Evolutionary conservation across 768 basidiomycete genomes (phyloP).

Genomic region (Saitozyma sp.): DNA sequence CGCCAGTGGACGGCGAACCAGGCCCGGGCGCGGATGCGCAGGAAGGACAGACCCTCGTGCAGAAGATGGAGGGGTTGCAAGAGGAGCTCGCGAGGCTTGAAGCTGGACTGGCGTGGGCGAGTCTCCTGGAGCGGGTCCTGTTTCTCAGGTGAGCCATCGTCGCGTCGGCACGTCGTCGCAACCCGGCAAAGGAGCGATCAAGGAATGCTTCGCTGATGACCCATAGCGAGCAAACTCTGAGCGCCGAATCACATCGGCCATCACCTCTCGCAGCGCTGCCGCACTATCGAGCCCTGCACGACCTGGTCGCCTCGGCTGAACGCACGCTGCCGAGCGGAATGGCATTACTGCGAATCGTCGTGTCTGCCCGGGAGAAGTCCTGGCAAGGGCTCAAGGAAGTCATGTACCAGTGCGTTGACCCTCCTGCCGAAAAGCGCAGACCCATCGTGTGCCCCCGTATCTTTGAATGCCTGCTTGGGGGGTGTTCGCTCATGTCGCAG

Average conservation of each 20-base stretch:
- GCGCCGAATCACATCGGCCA: constrained; percentile 54
- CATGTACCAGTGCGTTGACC: constrained; percentile 62
- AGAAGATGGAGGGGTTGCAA: constrained; percentile 79
- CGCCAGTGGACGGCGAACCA: constrained; percentile 49
- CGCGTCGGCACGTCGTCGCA: background rate
- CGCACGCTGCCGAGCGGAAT: constrained; percentile 59
- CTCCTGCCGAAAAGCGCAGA: background rate
- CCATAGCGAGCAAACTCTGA: constrained; percentile 60
- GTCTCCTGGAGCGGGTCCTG: constrained; percentile 69
- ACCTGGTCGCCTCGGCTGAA: constrained; percentile 58
- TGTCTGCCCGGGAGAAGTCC: constrained; percentile 65
- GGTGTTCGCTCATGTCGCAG: constrained; percentile 54
- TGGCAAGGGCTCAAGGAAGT: constrained; percentile 73
- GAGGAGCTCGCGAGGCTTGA: constrained; percentile 73
- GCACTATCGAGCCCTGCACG: constrained; percentile 64
- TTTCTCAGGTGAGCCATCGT: constrained; percentile 63
- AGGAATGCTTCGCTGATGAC: constrained; percentile 51
- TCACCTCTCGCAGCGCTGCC: constrained; percentile 54
- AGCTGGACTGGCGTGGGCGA: constrained; percentile 72
- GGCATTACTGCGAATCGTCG: constrained; percentile 65
- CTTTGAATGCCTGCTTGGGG: background rate
- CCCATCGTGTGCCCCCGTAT: too few species aligned
- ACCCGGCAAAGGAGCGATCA: background rate
- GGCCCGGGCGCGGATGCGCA: constrained; percentile 8
- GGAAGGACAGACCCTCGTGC: constrained; percentile 61